Evolutionary conservation across 345 rosid genomes (phyloP).

Genomic region (Populus simonii): DNA sequence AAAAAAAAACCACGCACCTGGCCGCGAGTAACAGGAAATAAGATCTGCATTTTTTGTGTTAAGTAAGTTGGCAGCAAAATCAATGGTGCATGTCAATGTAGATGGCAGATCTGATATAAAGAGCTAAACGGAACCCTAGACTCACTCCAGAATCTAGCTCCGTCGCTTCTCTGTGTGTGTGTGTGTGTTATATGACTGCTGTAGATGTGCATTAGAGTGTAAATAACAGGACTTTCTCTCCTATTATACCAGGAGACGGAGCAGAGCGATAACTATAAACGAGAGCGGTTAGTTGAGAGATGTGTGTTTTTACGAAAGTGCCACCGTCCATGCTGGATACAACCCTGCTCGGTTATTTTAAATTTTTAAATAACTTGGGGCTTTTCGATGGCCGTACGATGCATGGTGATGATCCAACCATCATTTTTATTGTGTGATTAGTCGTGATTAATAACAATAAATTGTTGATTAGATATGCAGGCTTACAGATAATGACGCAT

Average conservation of each 20-base stretch:
- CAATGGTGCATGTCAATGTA: not conserved
- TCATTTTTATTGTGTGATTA: no score
- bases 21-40: conserved; percentile 57
- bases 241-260: no score
- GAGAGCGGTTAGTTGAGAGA: conserved; percentile 3
- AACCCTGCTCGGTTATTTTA: not conserved
- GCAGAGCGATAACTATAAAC: no score
- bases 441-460: no score
- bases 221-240: no score
- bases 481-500: not conserved
- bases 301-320: not conserved
- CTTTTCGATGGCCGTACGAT: not conserved
- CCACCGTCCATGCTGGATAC: not conserved
- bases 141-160: not conserved
- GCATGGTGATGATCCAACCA: not conserved
- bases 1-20: conserved; percentile 47
- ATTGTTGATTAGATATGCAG: not conserved
- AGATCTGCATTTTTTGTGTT: conserved; percentile 21
- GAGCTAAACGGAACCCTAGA: conserved; percentile 3
- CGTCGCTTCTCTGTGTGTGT: no score
- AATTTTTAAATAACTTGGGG: not conserved
- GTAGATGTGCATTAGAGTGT: not conserved
- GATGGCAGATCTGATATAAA: not conserved
- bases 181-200: not conserved
- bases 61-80: not conserved